Evolutionary conservation across 2,329 filamentous ascomycete species (phyloP), one percentile per base, ranked within the genome.

Genomic region (Huntiella savannae): DNA sequence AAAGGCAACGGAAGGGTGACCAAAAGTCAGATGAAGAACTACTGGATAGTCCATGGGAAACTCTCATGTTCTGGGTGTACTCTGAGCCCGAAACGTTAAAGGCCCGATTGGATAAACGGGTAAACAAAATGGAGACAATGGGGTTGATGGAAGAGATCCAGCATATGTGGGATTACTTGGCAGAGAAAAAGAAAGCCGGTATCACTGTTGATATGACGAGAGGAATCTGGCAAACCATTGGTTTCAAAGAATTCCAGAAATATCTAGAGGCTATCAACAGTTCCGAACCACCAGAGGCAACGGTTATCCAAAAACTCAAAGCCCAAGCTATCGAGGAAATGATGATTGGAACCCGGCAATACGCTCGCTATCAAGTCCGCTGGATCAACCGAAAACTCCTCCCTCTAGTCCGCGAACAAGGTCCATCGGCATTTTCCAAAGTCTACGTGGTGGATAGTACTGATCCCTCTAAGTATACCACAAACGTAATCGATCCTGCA

Each of bases 151-250:
- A 63, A 5, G 73, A 77, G 54, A 63, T 68, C 0, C 58, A 57
- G 17, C 57, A 65, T 42, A 61, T 76, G 39, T 64, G 66, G 50
- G 53, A 61, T 1, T 64, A 66, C 41, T 56, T 62, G 3, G 38
- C 33, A 3, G 40, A 41, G 10, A 47, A 47, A 22, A 63, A 62
- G 46, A 57, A 63, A 0, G 55, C 63, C 1, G 79, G 75, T 0
- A 60, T 66, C 1, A 52, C 60, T 0, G 62, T 91, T 2, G 85
- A 96, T 56, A 70, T 75, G 52, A 82, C 74, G 1, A 76, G 78
- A 45, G 92, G 91, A 0, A 92, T 98, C 38, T 98, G 88, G 86
- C 82, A 93, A 45, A 91, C 87, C 1, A 98, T 98, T 51, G 91
- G 91, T 1, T 95, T 86, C 62, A 95, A 92, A 58, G 85, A 98